phyloP scores from a whole-genome alignment of 352 stramenopile species.

The Ophiocytium majus region DNA sequence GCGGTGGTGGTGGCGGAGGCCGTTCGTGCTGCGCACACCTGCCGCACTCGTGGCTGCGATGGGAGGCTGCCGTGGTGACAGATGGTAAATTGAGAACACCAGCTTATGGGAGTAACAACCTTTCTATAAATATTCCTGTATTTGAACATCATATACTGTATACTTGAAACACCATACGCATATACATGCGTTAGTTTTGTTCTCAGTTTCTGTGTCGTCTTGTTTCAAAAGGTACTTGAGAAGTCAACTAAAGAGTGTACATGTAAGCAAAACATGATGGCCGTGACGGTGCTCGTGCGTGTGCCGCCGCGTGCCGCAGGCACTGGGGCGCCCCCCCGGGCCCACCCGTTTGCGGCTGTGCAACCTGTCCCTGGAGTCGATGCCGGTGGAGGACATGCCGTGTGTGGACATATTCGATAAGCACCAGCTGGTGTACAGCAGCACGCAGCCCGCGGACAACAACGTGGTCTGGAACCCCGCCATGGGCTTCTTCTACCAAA shows the following conservation, averaged over 20 bases:
- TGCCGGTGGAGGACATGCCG: constrained; percentile 35
- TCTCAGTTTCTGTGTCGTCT: no score
- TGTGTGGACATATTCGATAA: constrained; percentile 34
- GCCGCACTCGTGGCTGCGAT: no score
- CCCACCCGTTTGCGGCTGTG: constrained; percentile 14
- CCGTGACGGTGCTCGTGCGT: not conserved
- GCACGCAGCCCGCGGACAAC: constrained; percentile 22
- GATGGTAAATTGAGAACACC: no score
- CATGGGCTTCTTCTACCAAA: constrained; percentile 44
- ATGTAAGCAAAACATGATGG: no score
- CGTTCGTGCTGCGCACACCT: no score
- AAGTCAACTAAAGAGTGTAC: no score
- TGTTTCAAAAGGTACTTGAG: no score
- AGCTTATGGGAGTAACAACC: no score
- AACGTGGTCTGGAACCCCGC: constrained; percentile 46
- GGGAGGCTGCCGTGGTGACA: no score
- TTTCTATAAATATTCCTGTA: not conserved
- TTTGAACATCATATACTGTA: not conserved
- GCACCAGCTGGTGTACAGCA: constrained; percentile 34
- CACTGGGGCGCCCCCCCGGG: not conserved
- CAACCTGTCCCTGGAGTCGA: constrained; percentile 27
- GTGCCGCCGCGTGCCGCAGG: not conserved
- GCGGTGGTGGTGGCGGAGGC: no score
- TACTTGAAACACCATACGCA: not conserved
- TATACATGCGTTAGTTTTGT: not conserved